Conservation (phyloP, 2,329 filamentous ascomycete genomes). For the Fusarium abutilonis region DNA sequence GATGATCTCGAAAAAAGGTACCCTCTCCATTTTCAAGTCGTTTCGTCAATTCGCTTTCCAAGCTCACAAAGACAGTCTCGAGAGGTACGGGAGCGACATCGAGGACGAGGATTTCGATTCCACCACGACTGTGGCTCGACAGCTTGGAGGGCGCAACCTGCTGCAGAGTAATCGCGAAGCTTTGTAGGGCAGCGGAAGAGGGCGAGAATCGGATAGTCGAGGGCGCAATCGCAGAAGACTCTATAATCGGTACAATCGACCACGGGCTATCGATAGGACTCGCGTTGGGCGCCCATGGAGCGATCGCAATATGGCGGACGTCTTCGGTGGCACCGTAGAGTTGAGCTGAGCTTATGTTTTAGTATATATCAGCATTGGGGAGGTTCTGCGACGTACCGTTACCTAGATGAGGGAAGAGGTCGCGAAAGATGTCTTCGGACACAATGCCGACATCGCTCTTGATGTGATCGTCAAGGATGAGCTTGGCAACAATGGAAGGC, state of each 20-base stretch:
- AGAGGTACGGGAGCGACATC: constrained; percentile 82
- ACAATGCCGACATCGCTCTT: constrained; percentile 86
- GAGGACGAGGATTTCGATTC: constrained; percentile 84
- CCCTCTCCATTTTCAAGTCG: constrained; percentile 85
- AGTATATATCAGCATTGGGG: not conserved
- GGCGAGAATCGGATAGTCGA: constrained; percentile 84
- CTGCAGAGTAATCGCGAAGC: constrained; percentile 78
- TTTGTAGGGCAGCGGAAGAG: constrained; percentile 77
- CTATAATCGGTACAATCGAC: constrained; percentile 83
- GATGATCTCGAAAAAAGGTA: constrained; percentile 77
- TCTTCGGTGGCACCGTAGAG: constrained; percentile 46
- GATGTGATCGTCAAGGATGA: constrained; percentile 86
- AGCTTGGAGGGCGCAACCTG: constrained; percentile 80
- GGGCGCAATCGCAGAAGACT: constrained; percentile 71
- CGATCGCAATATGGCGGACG: constrained; percentile 73
- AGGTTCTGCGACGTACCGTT: constrained; percentile 56
- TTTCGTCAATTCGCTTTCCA: constrained; percentile 82
- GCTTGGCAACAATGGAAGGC: constrained; percentile 78
- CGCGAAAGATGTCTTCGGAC: constrained; percentile 84
- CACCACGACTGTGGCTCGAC: constrained; percentile 74
- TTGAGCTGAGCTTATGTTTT: constrained; percentile 15
- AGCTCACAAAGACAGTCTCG: constrained; percentile 85
- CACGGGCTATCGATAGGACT: constrained; percentile 73
- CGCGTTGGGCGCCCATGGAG: constrained; percentile 73
- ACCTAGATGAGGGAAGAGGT: constrained; percentile 75